A percentile compares a stretch with the other conserved stretches of the same genome.
Conservation (phyloP, 768 basidiomycete genomes). For the Polyporus arcularius region DNA sequence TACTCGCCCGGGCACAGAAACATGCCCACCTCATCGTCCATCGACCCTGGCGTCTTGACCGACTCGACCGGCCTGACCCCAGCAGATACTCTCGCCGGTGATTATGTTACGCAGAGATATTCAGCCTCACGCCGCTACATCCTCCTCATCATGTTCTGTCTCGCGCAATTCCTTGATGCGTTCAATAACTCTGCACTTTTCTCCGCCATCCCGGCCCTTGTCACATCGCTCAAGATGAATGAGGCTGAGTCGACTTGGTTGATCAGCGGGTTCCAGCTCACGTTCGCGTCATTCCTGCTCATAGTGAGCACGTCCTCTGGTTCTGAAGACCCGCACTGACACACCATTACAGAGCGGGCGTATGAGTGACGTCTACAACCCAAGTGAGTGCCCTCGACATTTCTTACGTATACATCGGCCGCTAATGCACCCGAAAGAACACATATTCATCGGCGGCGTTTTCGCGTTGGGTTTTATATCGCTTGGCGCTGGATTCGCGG, state of each 20-base stretch:
- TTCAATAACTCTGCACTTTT: constrained; percentile 38
- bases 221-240: constrained; percentile 26
- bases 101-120: constrained; percentile 24
- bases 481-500: constrained; percentile 33
- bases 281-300: constrained; percentile 37
- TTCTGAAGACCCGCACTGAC: background rate
- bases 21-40: too few species aligned
- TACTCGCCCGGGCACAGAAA: too few species aligned
- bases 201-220: constrained; percentile 34
- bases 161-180: constrained; percentile 40
- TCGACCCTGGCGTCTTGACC: too few species aligned
- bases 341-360: constrained; percentile 29
- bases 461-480: constrained; percentile 30
- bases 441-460: constrained; percentile 31
- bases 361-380: constrained; percentile 35
- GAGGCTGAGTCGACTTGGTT: constrained; percentile 34
- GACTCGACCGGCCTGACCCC: constrained; percentile 26
- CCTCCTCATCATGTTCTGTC: constrained; percentile 37
- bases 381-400: constrained; percentile 25
- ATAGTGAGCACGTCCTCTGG: constrained; percentile 26
- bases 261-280: constrained; percentile 38
- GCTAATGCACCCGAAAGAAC: constrained; percentile 19
- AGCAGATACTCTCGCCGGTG: constrained; percentile 31
- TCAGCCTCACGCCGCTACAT: constrained; percentile 30
- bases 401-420: background rate